Conservation (phyloP, 1,139 yeast species). For the Kodamaea sp. region DNA sequence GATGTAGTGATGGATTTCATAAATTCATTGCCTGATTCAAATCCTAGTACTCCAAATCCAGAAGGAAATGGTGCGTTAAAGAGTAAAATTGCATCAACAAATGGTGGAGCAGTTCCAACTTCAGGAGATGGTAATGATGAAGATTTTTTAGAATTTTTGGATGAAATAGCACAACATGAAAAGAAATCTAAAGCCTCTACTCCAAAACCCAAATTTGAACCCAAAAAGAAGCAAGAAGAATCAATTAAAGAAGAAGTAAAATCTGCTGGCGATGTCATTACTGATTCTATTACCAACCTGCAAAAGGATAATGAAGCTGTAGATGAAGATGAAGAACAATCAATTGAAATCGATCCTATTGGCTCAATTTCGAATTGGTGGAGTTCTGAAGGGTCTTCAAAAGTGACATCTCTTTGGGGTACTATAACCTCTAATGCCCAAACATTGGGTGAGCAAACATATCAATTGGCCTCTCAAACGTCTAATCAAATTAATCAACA, state of each 20-base stretch:
- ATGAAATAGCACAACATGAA: slow-evolving; percentile 63
- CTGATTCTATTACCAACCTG: slow-evolving; percentile 1
- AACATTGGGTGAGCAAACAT: slow-evolving; percentile 40
- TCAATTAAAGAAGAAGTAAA: slow-evolving; percentile 8
- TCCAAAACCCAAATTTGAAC: slow-evolving; percentile 23
- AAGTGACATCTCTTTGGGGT: slow-evolving; percentile 70
- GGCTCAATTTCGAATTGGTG: slow-evolving; percentile 78
- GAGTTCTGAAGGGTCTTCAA: slow-evolving; percentile 69
- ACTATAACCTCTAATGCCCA: slow-evolving; percentile 47
- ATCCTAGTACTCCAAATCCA: slow-evolving; percentile 36
- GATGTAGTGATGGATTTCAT: slow-evolving; percentile 89
- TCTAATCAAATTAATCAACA: slow-evolving; percentile 43
- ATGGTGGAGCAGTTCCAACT: slow-evolving; percentile 1
- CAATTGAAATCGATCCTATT: slow-evolving; percentile 56
- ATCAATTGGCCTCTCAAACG: slow-evolving; percentile 41
- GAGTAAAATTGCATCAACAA: slow-evolving; percentile 12
- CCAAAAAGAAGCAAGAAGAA: slow-evolving; percentile 21
- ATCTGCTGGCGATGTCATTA: slow-evolving; percentile 2
- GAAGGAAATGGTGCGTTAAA: slow-evolving; percentile 16
- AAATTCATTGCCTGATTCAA: slow-evolving; percentile 78
- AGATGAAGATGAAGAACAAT: slow-evolving; percentile 9
- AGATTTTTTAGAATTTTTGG: slow-evolving; percentile 83
- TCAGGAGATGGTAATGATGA: slow-evolving; percentile 47
- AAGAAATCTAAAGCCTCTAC: slow-evolving; percentile 25
- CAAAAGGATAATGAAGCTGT: background rate